phyloP scores from a whole-genome alignment of 1,284 basidiomycete species.

The Tilletia walkeri region DNA sequence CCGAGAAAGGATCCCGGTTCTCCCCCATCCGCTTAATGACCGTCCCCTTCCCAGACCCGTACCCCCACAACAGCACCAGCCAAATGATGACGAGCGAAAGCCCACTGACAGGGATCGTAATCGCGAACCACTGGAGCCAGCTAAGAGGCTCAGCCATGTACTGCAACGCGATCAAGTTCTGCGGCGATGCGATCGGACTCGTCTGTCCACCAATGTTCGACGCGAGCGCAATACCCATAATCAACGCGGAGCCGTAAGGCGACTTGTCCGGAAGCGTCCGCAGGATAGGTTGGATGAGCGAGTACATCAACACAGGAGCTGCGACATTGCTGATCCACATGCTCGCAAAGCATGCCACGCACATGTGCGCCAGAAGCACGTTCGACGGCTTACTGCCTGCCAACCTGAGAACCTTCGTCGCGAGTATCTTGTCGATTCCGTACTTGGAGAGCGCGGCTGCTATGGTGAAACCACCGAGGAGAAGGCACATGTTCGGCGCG shows the following conservation, averaged over 20 bases:
- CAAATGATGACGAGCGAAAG: conserved; percentile 86
- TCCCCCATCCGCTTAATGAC: conserved; percentile 49
- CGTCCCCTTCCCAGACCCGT: conserved; percentile 71
- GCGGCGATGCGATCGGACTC: conserved; percentile 86
- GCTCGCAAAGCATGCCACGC: conserved; percentile 91
- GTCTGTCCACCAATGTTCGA: conserved; percentile 98
- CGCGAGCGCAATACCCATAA: conserved; percentile 92
- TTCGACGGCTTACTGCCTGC: conserved; percentile 83
- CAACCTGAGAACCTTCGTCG: conserved; percentile 84
- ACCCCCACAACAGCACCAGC: conserved; percentile 80
- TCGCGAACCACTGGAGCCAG: conserved; percentile 92
- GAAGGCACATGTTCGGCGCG: conserved; percentile 81
- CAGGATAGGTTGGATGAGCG: conserved; percentile 93
- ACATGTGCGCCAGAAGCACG: conserved; percentile 92
- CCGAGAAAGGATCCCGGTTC: conserved; percentile 62
- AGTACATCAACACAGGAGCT: conserved; percentile 94
- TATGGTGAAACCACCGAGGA: conserved; percentile 88
- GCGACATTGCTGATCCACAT: conserved; percentile 99
- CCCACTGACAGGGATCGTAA: conserved; percentile 84
- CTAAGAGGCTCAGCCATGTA: conserved; percentile 83
- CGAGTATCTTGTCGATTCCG: conserved; percentile 84
- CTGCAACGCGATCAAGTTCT: conserved; percentile 89
- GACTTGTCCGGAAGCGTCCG: conserved; percentile 84
- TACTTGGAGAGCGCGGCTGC: conserved; percentile 95
- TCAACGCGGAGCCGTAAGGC: conserved; percentile 82